Base-by-base conservation (phyloP, 768 basidiomycete species). In the Tulasnella sp. region DNA sequence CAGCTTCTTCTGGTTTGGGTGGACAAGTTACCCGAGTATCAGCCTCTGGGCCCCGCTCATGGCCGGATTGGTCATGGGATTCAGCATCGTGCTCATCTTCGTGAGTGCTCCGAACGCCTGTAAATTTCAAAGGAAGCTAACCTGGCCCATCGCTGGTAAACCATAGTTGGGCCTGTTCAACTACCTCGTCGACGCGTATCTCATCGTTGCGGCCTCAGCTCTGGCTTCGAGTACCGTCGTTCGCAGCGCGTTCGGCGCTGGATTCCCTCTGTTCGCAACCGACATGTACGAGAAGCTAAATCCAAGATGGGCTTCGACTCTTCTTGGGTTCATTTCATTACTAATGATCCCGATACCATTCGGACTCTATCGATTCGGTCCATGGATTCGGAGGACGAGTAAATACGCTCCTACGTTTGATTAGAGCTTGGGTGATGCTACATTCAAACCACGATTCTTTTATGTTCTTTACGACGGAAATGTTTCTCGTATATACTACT, bases 1-100 rank as follows among this genome's bases (percentile, higher is more conserved):
- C 72, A 79, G 81, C 72, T 82, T 84, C 81, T 83, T 84, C 80
- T 83, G 83, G 83, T 84, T 84, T 45, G 84, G 83, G n/a, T 84
- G 83, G 84, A 84, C 84, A n/a, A 81, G 81, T 58, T 84, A 82
- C 76, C 78, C 79, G 19, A 80, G n/a, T 42, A 67, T 78, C 39
- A 74, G 14, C 68, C 37, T 64, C 29, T 79, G 77, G 80, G 77
- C 54, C n/a, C 81, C 77, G 74, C 76, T 77, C 77, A 75, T 77
- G 34, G 76, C 76, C 14, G 79, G 76, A 1, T 70, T 79, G 22
- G 71, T 70, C 15, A 52, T 80, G 40, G 79, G 77, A 5, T 45
- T 76, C 39, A 15, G 54, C 6, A 54, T 77, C 29, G 69, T 68
- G 19, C 39, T 79, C 11, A 76, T 78, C 11, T 79, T 77, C 78